phyloP scores from a whole-genome alignment of 1,284 basidiomycete genomes.

The Ceratobasidium sp. region DNA sequence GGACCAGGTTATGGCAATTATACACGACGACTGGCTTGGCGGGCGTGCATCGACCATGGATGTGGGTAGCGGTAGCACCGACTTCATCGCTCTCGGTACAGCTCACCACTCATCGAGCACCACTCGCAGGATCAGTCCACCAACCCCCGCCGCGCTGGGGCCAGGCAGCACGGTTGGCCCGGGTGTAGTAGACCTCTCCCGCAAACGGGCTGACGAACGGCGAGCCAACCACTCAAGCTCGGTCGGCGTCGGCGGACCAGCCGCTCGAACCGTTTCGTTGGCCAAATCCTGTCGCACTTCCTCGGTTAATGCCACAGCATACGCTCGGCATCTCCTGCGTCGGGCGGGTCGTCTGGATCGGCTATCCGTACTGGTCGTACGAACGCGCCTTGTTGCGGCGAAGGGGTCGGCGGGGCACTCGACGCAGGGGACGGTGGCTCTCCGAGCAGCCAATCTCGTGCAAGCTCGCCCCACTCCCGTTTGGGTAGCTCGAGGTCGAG shows the following conservation, averaged over 20 bases:
- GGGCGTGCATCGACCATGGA: neutral
- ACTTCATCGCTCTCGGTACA: neutral
- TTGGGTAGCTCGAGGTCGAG: too few relatives aligned
- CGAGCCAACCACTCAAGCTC: neutral
- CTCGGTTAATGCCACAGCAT: too few relatives aligned
- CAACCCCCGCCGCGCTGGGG: constrained; percentile 34
- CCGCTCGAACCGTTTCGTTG: neutral
- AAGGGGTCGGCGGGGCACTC: neutral
- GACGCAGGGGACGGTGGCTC: neutral
- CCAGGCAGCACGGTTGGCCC: constrained; percentile 39
- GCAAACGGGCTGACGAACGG: neutral
- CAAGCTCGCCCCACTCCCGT: neutral
- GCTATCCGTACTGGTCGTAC: neutral
- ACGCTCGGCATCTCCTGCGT: neutral
- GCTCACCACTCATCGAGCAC: neutral
- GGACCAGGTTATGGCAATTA: too few relatives aligned
- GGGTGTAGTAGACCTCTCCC: constrained; percentile 5
- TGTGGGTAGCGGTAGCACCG: neutral
- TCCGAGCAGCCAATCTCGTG: neutral
- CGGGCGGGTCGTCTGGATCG: neutral
- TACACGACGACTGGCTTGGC: too few relatives aligned
- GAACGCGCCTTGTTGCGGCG: neutral
- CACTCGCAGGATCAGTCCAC: neutral
- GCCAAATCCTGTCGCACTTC: neutral
- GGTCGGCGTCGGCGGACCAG: constrained; percentile 16